Percentiles rank a stretch among this genome's conserved stretches.
Evolutionary conservation across 1,284 basidiomycete genomes (phyloP).

Genomic region (Tylopilus orsonianus): DNA sequence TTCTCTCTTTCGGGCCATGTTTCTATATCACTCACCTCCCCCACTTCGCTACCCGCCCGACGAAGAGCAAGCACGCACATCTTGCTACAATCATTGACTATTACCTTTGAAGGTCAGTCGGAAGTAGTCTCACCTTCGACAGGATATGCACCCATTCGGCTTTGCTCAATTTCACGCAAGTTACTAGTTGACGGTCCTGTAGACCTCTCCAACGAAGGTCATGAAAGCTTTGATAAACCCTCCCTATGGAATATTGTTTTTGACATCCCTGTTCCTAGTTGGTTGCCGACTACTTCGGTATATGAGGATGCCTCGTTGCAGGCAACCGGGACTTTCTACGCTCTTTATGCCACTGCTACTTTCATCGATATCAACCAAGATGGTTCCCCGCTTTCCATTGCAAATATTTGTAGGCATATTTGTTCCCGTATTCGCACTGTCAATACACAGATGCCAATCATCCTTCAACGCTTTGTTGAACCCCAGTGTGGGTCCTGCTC

Average conservation of each 20-base stretch:
- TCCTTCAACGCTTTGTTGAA: conserved; percentile 47
- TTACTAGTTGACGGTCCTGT: conserved; percentile 52
- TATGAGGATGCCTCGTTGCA: conserved; percentile 43
- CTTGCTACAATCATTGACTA: conserved; percentile 61
- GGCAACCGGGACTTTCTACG: conserved; percentile 58
- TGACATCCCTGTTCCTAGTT: conserved; percentile 71
- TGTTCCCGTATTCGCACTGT: conserved; percentile 40
- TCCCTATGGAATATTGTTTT: conserved; percentile 72
- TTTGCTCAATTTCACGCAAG: conserved; percentile 66
- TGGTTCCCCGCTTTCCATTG: conserved; percentile 41
- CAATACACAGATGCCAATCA: conserved; percentile 38
- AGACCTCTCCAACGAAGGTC: conserved; percentile 61
- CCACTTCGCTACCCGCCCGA: conserved; percentile 50
- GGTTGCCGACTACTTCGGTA: conserved; percentile 62
- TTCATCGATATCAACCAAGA: conserved; percentile 47
- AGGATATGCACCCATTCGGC: conserved; percentile 61
- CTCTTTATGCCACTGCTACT: conserved; percentile 65
- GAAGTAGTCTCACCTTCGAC: conserved; percentile 58
- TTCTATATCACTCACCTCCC: conserved; percentile 53
- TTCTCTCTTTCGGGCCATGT: conserved; percentile 79
- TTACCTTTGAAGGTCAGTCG: conserved; percentile 77
- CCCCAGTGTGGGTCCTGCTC: conserved; percentile 34
- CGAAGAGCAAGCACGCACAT: conserved; percentile 45
- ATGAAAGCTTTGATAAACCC: conserved; percentile 50
- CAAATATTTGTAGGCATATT: conserved; percentile 49